A percentile compares a stretch with the other conserved stretches of the same genome.
These are phyloP conservation scores for Babesia bovis DNA, from an alignment of 169 alveolate species.

Conservation along the genomic window DNA sequence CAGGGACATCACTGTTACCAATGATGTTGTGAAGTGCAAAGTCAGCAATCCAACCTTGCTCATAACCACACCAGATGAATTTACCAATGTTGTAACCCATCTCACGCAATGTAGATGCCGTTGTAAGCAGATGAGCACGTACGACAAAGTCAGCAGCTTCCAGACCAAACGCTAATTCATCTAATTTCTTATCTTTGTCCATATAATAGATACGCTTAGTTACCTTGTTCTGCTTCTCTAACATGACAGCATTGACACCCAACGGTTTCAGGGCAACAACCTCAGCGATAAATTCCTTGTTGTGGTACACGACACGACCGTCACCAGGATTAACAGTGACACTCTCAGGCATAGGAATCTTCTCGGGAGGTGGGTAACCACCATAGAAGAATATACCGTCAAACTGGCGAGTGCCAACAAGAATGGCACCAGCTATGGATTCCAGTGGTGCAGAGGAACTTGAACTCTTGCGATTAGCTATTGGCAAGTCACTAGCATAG, in stretches of 20 bases:
- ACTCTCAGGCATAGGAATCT: slow-evolving; percentile 40
- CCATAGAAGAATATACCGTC: slow-evolving; percentile 54
- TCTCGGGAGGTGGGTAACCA: slow-evolving; percentile 63
- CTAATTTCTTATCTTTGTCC: slow-evolving; percentile 21
- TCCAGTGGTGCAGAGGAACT: background rate
- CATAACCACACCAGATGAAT: slow-evolving; percentile 68
- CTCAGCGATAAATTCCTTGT: slow-evolving; percentile 53
- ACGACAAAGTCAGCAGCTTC: slow-evolving; percentile 52
- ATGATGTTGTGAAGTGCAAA: slow-evolving; percentile 49
- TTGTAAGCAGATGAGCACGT: slow-evolving; percentile 57
- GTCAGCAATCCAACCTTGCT: slow-evolving; percentile 71
- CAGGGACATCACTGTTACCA: slow-evolving; percentile 55
- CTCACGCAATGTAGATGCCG: slow-evolving; percentile 42
- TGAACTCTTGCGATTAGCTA: background rate
- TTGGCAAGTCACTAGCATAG: background rate
- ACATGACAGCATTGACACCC: slow-evolving; percentile 27
- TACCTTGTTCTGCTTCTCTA: slow-evolving; percentile 13
- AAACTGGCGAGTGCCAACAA: slow-evolving; percentile 58
- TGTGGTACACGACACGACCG: slow-evolving; percentile 63
- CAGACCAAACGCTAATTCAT: slow-evolving; percentile 40
- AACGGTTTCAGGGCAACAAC: slow-evolving; percentile 28
- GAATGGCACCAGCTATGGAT: slow-evolving; percentile 45
- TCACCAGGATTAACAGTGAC: slow-evolving; percentile 56
- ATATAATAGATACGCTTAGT: slow-evolving; percentile 34
- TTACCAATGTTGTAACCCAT: slow-evolving; percentile 64